Percentiles rank a stretch among this genome's conserved stretches.
Conservation (phyloP, 2,329 filamentous ascomycete species). For the Aspergillus flavus region DNA sequence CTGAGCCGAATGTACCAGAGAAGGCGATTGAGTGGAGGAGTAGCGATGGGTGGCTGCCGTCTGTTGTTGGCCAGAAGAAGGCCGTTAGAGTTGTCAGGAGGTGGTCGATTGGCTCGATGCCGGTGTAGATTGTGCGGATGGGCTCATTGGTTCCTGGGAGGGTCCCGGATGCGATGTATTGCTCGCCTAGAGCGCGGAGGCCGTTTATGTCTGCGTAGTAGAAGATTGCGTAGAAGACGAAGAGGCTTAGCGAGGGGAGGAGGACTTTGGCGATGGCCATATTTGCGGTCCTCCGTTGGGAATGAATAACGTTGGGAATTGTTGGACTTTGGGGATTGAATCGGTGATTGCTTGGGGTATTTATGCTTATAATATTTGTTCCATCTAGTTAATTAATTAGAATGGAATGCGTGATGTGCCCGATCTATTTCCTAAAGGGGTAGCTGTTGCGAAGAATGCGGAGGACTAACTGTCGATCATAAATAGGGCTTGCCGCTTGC, state of each 20-base stretch:
- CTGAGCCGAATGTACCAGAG: constrained; percentile 43
- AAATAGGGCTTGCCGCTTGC: neutral
- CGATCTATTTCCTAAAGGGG: neutral
- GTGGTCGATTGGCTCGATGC: constrained; percentile 34
- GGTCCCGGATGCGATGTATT: constrained; percentile 25
- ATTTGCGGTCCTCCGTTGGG: neutral
- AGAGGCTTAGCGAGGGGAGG: constrained; percentile 34
- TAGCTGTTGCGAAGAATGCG: constrained; percentile 1
- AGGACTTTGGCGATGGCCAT: constrained; percentile 27
- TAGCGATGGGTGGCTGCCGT: constrained; percentile 40
- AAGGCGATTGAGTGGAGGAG: constrained; percentile 43
- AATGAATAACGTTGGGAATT: neutral
- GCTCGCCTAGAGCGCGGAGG: constrained; percentile 22
- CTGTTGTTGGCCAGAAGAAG: constrained; percentile 46
- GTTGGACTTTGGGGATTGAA: neutral
- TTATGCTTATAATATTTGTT: neutral
- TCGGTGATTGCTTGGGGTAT: neutral
- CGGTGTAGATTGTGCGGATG: constrained; percentile 38
- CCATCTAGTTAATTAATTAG: neutral
- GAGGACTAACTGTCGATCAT: neutral
- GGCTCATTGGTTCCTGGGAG: constrained; percentile 31
- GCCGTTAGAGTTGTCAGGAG: constrained; percentile 34
- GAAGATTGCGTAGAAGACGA: constrained; percentile 37
- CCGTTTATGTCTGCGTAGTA: constrained; percentile 38
- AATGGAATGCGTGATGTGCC: neutral